Evolutionary conservation across 768 basidiomycete species (phyloP).

Genomic region (Suillus lakei): DNA sequence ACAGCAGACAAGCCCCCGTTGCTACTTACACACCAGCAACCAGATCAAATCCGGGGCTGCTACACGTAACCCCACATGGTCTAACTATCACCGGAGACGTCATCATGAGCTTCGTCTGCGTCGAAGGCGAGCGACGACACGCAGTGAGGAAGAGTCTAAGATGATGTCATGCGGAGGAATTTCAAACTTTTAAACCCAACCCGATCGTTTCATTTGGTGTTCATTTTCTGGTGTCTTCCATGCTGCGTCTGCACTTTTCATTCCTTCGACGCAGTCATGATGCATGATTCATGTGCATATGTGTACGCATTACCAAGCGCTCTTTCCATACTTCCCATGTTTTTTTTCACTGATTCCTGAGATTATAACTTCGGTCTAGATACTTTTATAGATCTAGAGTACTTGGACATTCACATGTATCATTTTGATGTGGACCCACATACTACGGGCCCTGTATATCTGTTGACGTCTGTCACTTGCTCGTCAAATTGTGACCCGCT

Average conservation of each 20-base stretch:
- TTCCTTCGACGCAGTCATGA: not conserved
- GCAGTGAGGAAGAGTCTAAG: conserved; percentile 25
- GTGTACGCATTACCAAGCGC: not conserved
- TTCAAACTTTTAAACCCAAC: not conserved
- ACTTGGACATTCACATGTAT: conserved; percentile 3
- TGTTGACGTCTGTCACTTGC: not conserved
- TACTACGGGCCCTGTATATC: not conserved
- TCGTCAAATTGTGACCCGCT: not conserved
- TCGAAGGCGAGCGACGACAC: conserved; percentile 38
- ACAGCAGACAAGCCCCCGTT: conserved; percentile 36
- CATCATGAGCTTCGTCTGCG: conserved; percentile 36
- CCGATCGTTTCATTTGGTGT: not conserved
- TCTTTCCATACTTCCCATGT: not conserved
- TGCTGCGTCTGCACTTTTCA: not conserved
- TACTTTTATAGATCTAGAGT: not conserved
- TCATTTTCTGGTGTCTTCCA: not conserved
- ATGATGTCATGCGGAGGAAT: not conserved
- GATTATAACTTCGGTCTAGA: not conserved
- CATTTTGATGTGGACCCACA: not conserved
- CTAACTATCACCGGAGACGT: conserved; percentile 37
- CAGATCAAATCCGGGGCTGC: conserved; percentile 32
- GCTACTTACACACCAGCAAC: conserved; percentile 33
- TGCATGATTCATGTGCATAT: not conserved
- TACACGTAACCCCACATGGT: conserved; percentile 38
- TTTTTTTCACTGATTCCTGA: not conserved